Evolutionary conservation across 2,329 filamentous ascomycete genomes (phyloP), one percentile per base, ranked within the genome.

Genomic region (Ceratocystis smalleyi): DNA sequence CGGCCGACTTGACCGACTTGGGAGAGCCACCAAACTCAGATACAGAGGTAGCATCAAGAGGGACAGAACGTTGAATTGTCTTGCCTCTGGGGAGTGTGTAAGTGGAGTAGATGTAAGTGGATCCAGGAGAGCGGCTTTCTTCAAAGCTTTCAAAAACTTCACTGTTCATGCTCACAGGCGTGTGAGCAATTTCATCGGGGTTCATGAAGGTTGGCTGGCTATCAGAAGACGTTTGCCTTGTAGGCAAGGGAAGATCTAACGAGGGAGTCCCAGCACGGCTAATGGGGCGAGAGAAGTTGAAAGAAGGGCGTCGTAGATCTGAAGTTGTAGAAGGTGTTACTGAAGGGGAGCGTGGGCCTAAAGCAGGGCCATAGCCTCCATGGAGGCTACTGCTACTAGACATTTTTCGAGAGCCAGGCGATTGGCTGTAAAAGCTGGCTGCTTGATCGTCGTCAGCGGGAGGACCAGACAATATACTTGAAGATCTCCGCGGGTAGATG

Each of bases 261-360:
- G 71, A 75, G 17, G 83, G 82, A 12, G 81, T 84, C 67, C 83
- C 84, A 67, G 84, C 82, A 71, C 86, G 81, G 73, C 92, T 96
- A 67, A 95, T 76, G 0, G 94, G 94, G 54, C 94, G 83, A 0
- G 94, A 97, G 73, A 97, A 97, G 74, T 99, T 97, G 75, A 95
- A 92, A 0, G 88, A 84, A 0, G 90, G 88, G 17, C 86, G 82
- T 12, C 86, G 83, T 43, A 91, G 71, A 67, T 96, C 89, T 1
- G 92, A 97, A 67, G 85, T 85, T 45, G 89, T 81, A 0, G 94
- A 97, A 1, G 91, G 90, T 0, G 91, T 95, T 10, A 64, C 62
- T 5, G 65, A 67, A 15, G 65, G 65, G 17, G 82, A 69, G 86
- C 82, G 32, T 83, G 78, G 17, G 86, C 85, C 27, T 87, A 87